These are phyloP conservation scores for Quercus berberidifolia DNA, from an alignment of 306 rosid genomes.

Conservation along the genomic window DNA sequence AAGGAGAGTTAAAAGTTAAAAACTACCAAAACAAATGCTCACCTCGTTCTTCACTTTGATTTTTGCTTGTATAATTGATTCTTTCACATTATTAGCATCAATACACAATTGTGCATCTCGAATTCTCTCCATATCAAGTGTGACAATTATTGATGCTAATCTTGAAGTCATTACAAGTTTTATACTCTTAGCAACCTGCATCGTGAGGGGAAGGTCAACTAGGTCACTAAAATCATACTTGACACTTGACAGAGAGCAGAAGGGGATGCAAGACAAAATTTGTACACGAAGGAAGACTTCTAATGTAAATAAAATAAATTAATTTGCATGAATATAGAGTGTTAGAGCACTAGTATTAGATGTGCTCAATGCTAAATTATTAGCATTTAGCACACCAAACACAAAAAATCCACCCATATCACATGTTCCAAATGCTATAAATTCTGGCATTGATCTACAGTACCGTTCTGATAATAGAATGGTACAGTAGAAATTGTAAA, in stretches of 20 bases:
- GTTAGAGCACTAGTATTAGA: too few relatives aligned
- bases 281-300: not conserved
- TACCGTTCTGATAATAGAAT: too few relatives aligned
- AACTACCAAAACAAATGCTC: constrained; percentile 20
- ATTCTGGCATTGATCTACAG: too few relatives aligned
- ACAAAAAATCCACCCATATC: too few relatives aligned
- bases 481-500: too few relatives aligned
- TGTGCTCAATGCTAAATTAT: too few relatives aligned
- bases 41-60: constrained; percentile 80
- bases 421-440: too few relatives aligned
- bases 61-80: constrained; percentile 65
- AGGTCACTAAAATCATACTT: not conserved
- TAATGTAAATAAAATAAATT: not conserved
- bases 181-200: constrained; percentile 79
- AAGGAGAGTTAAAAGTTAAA: not conserved
- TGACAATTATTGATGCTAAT: constrained; percentile 50
- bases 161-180: constrained; percentile 54
- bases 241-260: not conserved
- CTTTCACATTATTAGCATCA: constrained; percentile 69
- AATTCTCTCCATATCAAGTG: constrained; percentile 72
- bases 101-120: constrained; percentile 55
- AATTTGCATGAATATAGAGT: not conserved
- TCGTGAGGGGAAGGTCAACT: not conserved
- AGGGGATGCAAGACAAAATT: not conserved
- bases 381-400: too few relatives aligned